Evolutionary conservation across 257 asterid genomes (phyloP).

Genomic region (Solanum neorickii): DNA sequence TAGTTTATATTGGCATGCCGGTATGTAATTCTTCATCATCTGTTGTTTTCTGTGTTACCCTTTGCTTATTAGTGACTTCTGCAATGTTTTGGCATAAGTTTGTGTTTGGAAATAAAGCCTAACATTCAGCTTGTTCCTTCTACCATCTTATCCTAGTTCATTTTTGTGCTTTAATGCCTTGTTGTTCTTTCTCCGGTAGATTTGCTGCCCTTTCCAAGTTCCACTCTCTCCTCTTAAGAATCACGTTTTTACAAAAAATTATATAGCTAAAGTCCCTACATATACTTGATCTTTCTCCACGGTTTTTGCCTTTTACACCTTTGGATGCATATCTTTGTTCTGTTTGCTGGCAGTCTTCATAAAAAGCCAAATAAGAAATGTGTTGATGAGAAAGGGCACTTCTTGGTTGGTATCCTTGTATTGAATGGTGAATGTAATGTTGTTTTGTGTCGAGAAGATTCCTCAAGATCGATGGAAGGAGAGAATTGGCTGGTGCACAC

Average conservation of each 20-base stretch:
- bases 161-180: neutral
- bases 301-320: neutral
- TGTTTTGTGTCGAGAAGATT: neutral
- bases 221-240: neutral
- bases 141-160: neutral
- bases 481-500: neutral
- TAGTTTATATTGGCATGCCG: slow-evolving; percentile 93
- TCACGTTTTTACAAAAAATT: neutral
- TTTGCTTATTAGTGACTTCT: neutral
- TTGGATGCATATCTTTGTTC: neutral
- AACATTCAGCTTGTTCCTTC: neutral
- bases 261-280: neutral
- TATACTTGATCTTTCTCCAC: neutral
- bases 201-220: neutral
- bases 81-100: neutral
- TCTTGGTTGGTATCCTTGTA: neutral
- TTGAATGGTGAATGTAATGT: neutral
- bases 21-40: slow-evolving; percentile 16
- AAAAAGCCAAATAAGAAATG: neutral
- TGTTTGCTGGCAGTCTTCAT: neutral
- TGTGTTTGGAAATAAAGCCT: neutral
- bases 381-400: neutral
- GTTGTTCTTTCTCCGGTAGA: neutral
- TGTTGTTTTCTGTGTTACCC: neutral
- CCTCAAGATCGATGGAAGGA: neutral